Base-by-base conservation (phyloP, 768 basidiomycete species). In the Boletus rubropictus region DNA sequence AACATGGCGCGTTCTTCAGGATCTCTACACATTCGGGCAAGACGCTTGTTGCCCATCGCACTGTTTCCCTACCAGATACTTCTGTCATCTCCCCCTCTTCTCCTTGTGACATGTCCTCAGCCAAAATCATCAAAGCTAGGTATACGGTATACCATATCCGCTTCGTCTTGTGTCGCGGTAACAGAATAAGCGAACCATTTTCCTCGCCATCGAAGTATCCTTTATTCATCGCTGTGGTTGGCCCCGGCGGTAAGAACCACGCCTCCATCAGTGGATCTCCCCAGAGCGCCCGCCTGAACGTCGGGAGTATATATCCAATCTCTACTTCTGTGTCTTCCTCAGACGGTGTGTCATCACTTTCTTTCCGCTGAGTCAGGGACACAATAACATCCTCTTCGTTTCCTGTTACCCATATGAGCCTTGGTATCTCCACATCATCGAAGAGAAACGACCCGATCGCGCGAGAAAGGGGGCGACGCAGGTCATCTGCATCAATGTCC, bases 361-460 rank as follows among this genome's bases (percentile, higher is more conserved):
- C 35, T 27, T 59, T 50, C 4, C 44, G 33, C 3, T 51, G 42
- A 17, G 63, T 61, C 32, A 75, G 49, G 11, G 73, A 68, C 44
- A 86, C 66, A 54, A 78, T 75, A 8, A 85, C 72, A 48, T 83
- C 77, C 31, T 80, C 73, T 12, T 77, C 76, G 9, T 73, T 74
- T 1, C 78, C 78, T 3, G 81, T 79, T 51, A 83, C 73, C 75
- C 81, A 81, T 24, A 86, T 61, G 12, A 89, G 68, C 3, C 79
- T 77, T 5, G 86, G 85, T 5, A 80, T 80, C 44, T 85, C 81
- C 44, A 80, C 83, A 46, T 89, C 86, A 54, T 86, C 84, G 53
- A 89, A 89, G 12, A 89, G 71, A 60, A 79, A 88, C 41, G 74
- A 81, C 12, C 79, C 82, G 48, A 89, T 86, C 18, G 87, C 87